Percentiles rank a stretch among this genome's conserved stretches.
Evolutionary conservation across 2,329 filamentous ascomycete species (phyloP).

Genomic region (Nemania sp.): DNA sequence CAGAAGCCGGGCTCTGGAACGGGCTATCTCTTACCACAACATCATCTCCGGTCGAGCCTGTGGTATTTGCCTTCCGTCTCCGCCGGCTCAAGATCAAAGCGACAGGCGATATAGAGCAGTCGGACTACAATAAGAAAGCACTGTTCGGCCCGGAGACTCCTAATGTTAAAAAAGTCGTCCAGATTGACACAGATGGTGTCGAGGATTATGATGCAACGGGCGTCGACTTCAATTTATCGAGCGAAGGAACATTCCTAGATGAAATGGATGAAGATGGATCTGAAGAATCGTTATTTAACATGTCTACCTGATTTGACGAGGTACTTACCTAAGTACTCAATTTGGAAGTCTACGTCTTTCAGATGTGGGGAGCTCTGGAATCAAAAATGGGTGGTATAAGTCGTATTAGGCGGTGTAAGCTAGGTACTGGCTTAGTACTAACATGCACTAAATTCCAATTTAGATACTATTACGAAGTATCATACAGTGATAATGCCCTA

Average conservation of each 20-base stretch:
- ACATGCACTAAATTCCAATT: too few relatives aligned
- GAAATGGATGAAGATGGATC: slow-evolving; percentile 8
- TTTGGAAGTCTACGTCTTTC: too few relatives aligned
- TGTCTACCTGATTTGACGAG: background rate
- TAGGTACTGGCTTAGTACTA: too few relatives aligned
- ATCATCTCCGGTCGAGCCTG: slow-evolving; percentile 1
- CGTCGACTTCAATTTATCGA: background rate
- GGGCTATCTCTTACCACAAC: background rate
- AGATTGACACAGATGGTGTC: slow-evolving; percentile 8
- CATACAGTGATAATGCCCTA: too few relatives aligned
- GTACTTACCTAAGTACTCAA: too few relatives aligned
- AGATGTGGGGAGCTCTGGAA: too few relatives aligned
- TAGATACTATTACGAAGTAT: too few relatives aligned
- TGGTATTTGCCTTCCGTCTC: slow-evolving; percentile 15
- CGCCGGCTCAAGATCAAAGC: slow-evolving; percentile 11
- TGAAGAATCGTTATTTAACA: slow-evolving; percentile 1
- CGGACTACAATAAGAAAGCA: slow-evolving; percentile 3
- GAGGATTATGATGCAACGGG: slow-evolving; percentile 14
- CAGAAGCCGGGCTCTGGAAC: background rate
- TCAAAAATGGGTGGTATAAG: too few relatives aligned
- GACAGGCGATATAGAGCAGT: slow-evolving; percentile 4
- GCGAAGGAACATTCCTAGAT: slow-evolving; percentile 2
- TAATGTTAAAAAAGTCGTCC: background rate
- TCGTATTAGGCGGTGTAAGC: too few relatives aligned
- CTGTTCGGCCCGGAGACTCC: background rate